Conservation (phyloP, 345 rosid species). For the Camelina hispida region DNA sequence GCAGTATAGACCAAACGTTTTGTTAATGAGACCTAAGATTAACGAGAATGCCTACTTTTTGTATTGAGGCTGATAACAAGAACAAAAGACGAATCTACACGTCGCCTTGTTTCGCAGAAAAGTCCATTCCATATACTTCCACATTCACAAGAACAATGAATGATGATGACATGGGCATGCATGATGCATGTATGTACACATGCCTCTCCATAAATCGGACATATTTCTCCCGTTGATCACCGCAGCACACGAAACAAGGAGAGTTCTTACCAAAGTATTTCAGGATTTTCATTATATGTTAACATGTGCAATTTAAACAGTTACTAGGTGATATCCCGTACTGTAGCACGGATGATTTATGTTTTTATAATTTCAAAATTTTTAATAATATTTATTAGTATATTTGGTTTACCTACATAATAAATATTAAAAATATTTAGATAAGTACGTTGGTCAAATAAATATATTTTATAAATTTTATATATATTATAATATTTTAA, state of each 20-base stretch:
- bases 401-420: no score
- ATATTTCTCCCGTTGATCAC: background rate
- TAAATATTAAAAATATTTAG: no score
- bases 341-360: no score
- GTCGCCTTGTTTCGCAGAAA: background rate
- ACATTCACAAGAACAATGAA: constrained; percentile 1
- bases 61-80: background rate
- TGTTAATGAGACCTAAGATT: background rate
- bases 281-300: background rate
- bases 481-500: no score
- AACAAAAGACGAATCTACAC: background rate
- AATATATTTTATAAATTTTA: no score
- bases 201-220: background rate
- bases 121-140: background rate
- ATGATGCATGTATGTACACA: background rate
- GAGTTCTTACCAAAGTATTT: background rate
- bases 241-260: background rate
- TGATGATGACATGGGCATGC: background rate
- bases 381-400: no score
- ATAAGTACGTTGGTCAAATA: no score
- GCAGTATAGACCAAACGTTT: background rate
- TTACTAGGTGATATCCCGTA: no score
- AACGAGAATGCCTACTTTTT: background rate
- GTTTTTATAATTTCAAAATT: no score
- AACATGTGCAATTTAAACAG: background rate